Evolutionary conservation across 2,329 filamentous ascomycete genomes (phyloP).

Genomic region (Colletotrichum lindemuthianum): DNA sequence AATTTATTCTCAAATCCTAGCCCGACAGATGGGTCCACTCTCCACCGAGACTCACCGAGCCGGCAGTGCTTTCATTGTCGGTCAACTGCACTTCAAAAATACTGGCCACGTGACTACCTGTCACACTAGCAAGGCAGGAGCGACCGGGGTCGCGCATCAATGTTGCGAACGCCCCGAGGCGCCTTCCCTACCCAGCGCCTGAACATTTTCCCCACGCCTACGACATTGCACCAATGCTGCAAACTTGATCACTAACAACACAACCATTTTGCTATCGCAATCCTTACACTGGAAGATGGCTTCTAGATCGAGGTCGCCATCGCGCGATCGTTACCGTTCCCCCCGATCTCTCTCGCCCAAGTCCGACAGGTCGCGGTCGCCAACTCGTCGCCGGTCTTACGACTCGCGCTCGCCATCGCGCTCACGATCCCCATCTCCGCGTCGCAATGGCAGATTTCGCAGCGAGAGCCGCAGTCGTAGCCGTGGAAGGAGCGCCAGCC

Average conservation of each 20-base stretch:
- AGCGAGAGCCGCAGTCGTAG: conserved; percentile 44
- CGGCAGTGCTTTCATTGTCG: no score
- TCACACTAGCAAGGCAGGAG: no score
- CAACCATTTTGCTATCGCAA: background rate
- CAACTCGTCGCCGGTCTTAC: conserved; percentile 43
- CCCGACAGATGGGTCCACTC: no score
- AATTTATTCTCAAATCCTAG: no score
- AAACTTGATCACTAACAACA: background rate
- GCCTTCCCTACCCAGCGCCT: background rate
- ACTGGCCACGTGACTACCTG: conserved; percentile 1
- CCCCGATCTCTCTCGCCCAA: conserved; percentile 48
- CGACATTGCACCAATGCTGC: background rate
- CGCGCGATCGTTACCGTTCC: conserved; percentile 46
- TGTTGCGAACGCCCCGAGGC: background rate
- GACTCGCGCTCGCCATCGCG: conserved; percentile 45
- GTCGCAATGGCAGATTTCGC: conserved; percentile 49
- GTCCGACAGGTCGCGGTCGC: conserved; percentile 48
- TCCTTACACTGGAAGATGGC: conserved; percentile 22
- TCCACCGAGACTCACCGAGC: no score
- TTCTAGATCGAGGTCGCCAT: conserved; percentile 38
- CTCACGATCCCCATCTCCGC: conserved; percentile 44
- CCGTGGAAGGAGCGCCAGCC: conserved; percentile 40
- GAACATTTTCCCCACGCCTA: background rate
- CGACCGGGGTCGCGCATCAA: background rate
- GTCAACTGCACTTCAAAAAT: no score